phyloP scores from a whole-genome alignment of 805 yeast species.

The Candida rishiriensis region DNA sequence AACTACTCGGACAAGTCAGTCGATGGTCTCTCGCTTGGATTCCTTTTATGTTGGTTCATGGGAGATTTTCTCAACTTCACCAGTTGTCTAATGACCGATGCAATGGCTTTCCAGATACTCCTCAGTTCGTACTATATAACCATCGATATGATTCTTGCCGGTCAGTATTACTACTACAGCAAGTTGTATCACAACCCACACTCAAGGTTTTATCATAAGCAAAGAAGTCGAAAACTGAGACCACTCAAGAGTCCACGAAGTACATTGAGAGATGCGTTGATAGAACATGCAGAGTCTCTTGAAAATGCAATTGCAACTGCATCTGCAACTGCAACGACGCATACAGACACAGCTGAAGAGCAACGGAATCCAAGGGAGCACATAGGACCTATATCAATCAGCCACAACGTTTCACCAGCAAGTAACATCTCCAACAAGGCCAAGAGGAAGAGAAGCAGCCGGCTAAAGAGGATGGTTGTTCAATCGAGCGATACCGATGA shows the following conservation, averaged over 20 bases:
- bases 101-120: slow-evolving; percentile 43
- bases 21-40: slow-evolving; percentile 60
- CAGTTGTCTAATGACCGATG: slow-evolving; percentile 44
- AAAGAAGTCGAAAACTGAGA: slow-evolving; percentile 11
- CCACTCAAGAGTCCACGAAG: slow-evolving; percentile 22
- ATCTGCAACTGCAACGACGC: slow-evolving; percentile 1
- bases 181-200: slow-evolving; percentile 34
- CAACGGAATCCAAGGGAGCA: not conserved
- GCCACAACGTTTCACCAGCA: not conserved
- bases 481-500: no score
- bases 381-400: slow-evolving; percentile 7
- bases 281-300: slow-evolving; percentile 3
- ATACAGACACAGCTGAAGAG: not conserved
- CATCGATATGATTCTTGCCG: slow-evolving; percentile 40
- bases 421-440: not conserved
- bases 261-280: slow-evolving; percentile 18
- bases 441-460: not conserved
- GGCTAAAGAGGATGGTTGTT: not conserved
- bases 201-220: slow-evolving; percentile 23
- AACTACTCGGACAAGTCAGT: slow-evolving; percentile 59
- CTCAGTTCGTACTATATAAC: slow-evolving; percentile 45
- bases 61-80: slow-evolving; percentile 57
- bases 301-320: not conserved
- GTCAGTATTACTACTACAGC: slow-evolving; percentile 47
- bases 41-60: slow-evolving; percentile 57